Evolutionary conservation across 345 rosid species (phyloP).

Genomic region (Brassica carinata): DNA sequence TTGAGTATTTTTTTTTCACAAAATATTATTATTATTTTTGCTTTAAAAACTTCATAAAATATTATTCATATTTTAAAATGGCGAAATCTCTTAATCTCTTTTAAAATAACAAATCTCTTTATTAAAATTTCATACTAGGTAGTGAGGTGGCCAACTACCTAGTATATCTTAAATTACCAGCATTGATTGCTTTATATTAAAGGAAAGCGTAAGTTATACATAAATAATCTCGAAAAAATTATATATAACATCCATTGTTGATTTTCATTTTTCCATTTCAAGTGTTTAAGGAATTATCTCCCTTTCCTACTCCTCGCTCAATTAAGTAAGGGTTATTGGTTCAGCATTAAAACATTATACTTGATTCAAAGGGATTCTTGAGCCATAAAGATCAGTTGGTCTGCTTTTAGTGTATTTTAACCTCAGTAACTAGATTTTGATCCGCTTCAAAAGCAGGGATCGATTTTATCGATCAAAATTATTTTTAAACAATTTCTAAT

Average conservation of each 20-base stretch:
- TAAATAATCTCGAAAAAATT: background rate
- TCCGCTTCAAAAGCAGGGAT: no score
- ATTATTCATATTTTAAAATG: no score
- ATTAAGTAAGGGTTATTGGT: background rate
- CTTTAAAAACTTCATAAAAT: background rate
- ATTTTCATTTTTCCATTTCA: background rate
- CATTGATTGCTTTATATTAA: no score
- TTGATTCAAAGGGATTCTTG: background rate
- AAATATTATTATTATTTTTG: no score
- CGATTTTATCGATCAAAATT: no score
- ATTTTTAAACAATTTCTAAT: no score
- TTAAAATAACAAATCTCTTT: no score
- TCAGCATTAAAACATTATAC: background rate
- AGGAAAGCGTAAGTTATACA: background rate
- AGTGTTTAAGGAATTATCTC: background rate
- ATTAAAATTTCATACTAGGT: no score
- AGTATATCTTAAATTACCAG: no score
- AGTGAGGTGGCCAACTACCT: no score
- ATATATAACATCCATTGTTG: background rate
- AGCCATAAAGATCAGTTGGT: background rate
- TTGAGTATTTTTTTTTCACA: background rate
- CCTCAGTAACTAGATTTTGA: no score
- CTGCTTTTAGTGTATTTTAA: background rate
- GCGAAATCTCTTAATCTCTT: background rate
- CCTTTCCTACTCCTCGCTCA: background rate